Evolutionary conservation across 192 early-diverging fungal species (phyloP), one percentile per base, ranked within the genome.

Genomic region (Helicostylum pulchrum): DNA sequence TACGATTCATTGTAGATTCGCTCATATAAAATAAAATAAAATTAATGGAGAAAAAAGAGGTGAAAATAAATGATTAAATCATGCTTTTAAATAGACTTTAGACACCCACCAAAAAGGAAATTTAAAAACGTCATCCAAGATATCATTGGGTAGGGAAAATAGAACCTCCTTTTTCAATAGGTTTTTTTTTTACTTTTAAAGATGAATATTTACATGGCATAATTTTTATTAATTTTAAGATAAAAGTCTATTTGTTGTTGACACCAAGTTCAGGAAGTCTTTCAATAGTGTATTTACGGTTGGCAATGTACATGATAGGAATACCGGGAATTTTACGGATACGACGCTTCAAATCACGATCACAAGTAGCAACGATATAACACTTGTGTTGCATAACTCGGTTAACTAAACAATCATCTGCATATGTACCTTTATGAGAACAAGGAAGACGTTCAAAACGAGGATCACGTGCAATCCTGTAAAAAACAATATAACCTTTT

Each of bases 321-420:
- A 98, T 90, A 70, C 96, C 97, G 1, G 96, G 95, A 12, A 98
- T 81, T 72, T 96, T 97, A 57, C 97, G 83, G 61, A 99, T 95
- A 61, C 97, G 82, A 39, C 92, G 77, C 80, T 99, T 98, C 58
- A 99, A 76, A 67, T 99, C 97, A 55, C 85, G 84, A 83, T 99
- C 97, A 59, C 97, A 99, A 7, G 97, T 99, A 11, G 97, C 97
- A 11, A 99, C 96, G 67, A 99, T 96, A 67, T 96, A 99, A 80
- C 94, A 96, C 67, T 89, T 86, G 71, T 99, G 96, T 77, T 97
- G 88, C 79, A 85, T 80, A 31, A 98, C 82, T 11, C 97, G 78
- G 56, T 96, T 84, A 2, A 98, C 94, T 60, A 99, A 80, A 70
- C 97, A 99, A 82, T 99, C 97, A 83, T 99, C 97, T 10, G 97